A percentile compares a stretch with the other conserved stretches of the same genome.
These are phyloP conservation scores for Cytospora paraplurivora DNA, from an alignment of 2,329 filamentous ascomycete genomes.

Conservation along the genomic window DNA sequence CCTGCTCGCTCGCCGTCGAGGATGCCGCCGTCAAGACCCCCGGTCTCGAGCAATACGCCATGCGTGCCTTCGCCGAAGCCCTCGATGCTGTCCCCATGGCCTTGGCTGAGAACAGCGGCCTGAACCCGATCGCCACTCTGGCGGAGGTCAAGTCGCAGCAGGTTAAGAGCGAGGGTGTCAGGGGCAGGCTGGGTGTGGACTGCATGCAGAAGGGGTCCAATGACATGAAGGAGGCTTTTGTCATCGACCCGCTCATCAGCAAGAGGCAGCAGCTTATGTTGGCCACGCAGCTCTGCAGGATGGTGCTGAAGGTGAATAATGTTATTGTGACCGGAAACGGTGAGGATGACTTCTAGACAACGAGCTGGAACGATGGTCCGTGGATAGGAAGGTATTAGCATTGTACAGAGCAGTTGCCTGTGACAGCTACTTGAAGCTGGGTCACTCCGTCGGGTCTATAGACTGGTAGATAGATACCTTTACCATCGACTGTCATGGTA, in stretches of 20 bases:
- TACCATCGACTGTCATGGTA: slow-evolving; percentile 1
- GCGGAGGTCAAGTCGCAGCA: slow-evolving; percentile 96
- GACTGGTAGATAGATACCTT: slow-evolving; percentile 20
- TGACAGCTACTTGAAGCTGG: slow-evolving; percentile 6
- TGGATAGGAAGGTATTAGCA: slow-evolving; percentile 4
- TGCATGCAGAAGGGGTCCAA: slow-evolving; percentile 96
- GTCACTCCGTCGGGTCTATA: not conserved
- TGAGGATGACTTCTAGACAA: slow-evolving; percentile 79
- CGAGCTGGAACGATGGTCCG: not conserved
- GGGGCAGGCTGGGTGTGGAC: slow-evolving; percentile 82
- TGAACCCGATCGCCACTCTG: slow-evolving; percentile 93
- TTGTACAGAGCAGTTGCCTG: slow-evolving; percentile 17
- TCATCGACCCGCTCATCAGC: slow-evolving; percentile 96
- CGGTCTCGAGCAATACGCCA: slow-evolving; percentile 97
- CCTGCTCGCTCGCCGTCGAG: slow-evolving; percentile 94
- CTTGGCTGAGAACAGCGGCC: slow-evolving; percentile 92
- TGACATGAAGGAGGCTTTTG: slow-evolving; percentile 97
- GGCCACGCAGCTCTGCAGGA: slow-evolving; percentile 94
- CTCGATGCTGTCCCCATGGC: slow-evolving; percentile 94
- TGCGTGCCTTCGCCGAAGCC: slow-evolving; percentile 96
- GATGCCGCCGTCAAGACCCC: slow-evolving; percentile 93
- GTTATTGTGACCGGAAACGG: slow-evolving; percentile 89
- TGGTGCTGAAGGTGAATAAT: slow-evolving; percentile 98
- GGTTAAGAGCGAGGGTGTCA: slow-evolving; percentile 66
- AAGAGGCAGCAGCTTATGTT: slow-evolving; percentile 97